phyloP scores from a whole-genome alignment of 2,329 filamentous ascomycete species.

The Botrytis byssoidea region DNA sequence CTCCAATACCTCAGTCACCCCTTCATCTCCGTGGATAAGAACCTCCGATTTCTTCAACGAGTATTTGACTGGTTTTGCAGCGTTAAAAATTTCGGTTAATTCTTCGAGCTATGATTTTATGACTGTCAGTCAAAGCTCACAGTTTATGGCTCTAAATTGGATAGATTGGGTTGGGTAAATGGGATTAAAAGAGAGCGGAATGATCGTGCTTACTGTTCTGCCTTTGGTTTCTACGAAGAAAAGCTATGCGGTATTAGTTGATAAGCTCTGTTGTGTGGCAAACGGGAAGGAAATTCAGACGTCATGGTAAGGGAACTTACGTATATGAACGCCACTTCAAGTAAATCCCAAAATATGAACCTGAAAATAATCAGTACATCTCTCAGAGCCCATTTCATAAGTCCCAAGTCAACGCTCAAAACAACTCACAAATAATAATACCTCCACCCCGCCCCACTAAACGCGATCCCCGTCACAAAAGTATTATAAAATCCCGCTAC shows the following conservation, averaged over 20 bases:
- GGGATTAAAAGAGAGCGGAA: fast-evolving
- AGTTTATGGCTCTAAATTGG: fast-evolving
- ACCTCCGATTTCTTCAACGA: constrained; percentile 13
- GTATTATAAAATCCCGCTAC: constrained; percentile 20
- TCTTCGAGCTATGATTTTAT: constrained; percentile 10
- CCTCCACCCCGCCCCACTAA: constrained; percentile 10
- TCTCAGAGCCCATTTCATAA: not conserved
- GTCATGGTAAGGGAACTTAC: not conserved
- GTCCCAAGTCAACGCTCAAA: too few species aligned
- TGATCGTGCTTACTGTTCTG: not conserved
- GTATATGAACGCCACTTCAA: constrained; percentile 16
- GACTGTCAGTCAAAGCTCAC: not conserved
- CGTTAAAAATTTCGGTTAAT: constrained; percentile 15
- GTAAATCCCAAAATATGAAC: constrained; percentile 18
- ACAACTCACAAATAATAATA: constrained; percentile 18
- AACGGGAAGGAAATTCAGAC: not conserved
- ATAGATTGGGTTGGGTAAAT: not conserved
- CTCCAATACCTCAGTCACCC: constrained; percentile 1
- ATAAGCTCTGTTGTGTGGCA: not conserved
- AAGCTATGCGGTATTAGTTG: not conserved
- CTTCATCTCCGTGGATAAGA: not conserved
- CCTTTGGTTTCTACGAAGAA: constrained; percentile 21
- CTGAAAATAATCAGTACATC: not conserved
- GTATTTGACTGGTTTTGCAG: constrained; percentile 13
- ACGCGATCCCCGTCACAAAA: constrained; percentile 19